Base-by-base conservation (phyloP, 345 rosid genomes). In the Angophora floribunda region DNA sequence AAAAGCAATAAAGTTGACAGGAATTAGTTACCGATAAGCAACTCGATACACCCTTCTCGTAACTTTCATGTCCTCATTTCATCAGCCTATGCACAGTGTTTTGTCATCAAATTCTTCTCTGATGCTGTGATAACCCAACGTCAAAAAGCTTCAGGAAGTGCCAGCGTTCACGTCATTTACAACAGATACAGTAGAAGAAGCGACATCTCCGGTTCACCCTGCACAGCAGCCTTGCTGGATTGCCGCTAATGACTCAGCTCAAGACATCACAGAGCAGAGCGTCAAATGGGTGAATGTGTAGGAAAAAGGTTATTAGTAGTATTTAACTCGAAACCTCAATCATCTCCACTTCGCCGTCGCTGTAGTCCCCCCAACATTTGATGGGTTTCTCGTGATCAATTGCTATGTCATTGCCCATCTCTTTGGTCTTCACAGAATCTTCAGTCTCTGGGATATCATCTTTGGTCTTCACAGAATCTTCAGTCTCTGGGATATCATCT, bases 281-380 rank as follows among this genome's bases (percentile, higher is more conserved):
- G 11, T 70, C 47, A 36, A 70, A 70, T 36, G 82, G 82, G 84
- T 75, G 84, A 75, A 75, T 19, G 84, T 19, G 13, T 75, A 75
- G 84, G 84, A 75, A 75, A 75, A 75, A 41, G 14, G 84, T 75
- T 21, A 41, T 75, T 41, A 10, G 49, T 41, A 41, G 28, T 41
- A 19, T 41, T 96, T 93, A 96, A 88, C 95, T 88, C 36, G 93
- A 88, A 90, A 94, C 96, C 92, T 94, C 98, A 88, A 94, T 95
- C 61, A 88, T 84, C 88, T 97, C 98, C 30, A 93, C 88, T 93
- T 96, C 99, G 45, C 87, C 89, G 86, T 96, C 99, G 57, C 96
- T 96, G 93, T 94, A 92, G 92, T 96, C 99, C 87, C 95, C 97
- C 99, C 98, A 96, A 87, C 95, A 91, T 91, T 96, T 96, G 90